Percentiles rank a stretch among this genome's conserved stretches.
Conservation (phyloP, 1,139 yeast genomes). For the Lodderomyces parapsilosis region DNA sequence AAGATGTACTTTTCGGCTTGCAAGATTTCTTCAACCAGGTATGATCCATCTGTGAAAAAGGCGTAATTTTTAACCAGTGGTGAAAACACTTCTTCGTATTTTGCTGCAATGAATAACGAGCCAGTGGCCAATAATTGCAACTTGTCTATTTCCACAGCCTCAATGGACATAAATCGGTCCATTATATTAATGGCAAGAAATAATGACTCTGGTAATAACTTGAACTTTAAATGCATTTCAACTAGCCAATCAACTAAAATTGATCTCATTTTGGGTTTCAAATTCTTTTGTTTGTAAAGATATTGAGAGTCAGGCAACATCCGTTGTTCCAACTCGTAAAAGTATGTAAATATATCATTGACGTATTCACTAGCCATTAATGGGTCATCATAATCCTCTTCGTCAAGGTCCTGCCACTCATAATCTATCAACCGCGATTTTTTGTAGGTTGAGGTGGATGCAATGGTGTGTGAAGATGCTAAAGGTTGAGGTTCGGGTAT, state of each 20-base stretch:
- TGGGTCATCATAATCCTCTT: constrained; percentile 89
- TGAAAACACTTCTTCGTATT: constrained; percentile 91
- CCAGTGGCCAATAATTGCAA: constrained; percentile 90
- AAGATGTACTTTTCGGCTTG: constrained; percentile 84
- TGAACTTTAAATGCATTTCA: constrained; percentile 84
- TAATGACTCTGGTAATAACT: constrained; percentile 86
- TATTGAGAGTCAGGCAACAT: constrained; percentile 81
- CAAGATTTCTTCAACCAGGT: constrained; percentile 79
- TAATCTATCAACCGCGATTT: constrained; percentile 45
- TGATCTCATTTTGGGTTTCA: constrained; percentile 84
- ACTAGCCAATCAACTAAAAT: constrained; percentile 94
- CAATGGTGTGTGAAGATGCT: neutral
- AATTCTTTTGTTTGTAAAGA: constrained; percentile 68
- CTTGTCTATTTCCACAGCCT: constrained; percentile 77
- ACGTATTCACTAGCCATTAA: constrained; percentile 95
- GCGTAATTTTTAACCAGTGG: constrained; percentile 90
- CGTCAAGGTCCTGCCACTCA: constrained; percentile 90
- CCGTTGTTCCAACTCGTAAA: constrained; percentile 69
- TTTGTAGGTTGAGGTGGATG: constrained; percentile 18
- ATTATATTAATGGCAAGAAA: constrained; percentile 84
- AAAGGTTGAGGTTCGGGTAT: constrained; percentile 10
- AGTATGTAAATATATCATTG: constrained; percentile 77
- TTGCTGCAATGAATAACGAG: constrained; percentile 87
- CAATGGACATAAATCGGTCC: constrained; percentile 86
- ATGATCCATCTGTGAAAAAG: constrained; percentile 82